Base-by-base conservation (phyloP, 345 rosid genomes). In the Sisymbrium altissimum region DNA sequence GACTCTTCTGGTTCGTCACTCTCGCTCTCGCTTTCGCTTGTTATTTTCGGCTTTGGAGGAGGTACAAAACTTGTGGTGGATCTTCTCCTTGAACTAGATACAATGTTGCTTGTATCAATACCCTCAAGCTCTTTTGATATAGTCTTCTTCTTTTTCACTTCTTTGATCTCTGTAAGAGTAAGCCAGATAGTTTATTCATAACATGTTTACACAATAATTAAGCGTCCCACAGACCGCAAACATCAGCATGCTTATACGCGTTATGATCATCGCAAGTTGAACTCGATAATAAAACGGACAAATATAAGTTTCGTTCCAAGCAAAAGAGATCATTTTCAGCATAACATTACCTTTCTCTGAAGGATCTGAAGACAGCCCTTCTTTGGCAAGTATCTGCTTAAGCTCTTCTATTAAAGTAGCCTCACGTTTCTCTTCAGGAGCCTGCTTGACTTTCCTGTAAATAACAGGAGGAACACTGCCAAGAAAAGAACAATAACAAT, bases 371-470 rank as follows among this genome's bases (percentile, higher is more conserved):
- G 97, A 92, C 79, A 92, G 74, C 52, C 96, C 96, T 85, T 95
- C 97, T 83, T 72, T 95, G 62, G 94, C 82, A 76, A 95, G 98
- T 61, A 95, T 85, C 65, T 83, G 86, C 80, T 90, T 86, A 32
- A 92, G 89, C 77, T 92, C 99, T 83, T 85, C 85, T 66, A 92
- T 82, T 50, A 95, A 78, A 73, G 78, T 81, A 53, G 88, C 82
- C 82, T 95, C 98, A 0, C 94, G 92, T 64, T 92, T 86, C 64
- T 82, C 84, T 84, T 92, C 98, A 60, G 94, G 83, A 14, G 69
- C 93, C 81, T 89, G 93, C 82, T 90, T 92, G 70, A 84, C 97
- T 79, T 88, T 95, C 84, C 75, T 89, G 82, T 95, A 95, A 68
- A 92, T 58, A 13, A 72, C 46, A 21, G 99, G 99, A 65, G 97